Base-by-base conservation (phyloP, 1,139 yeast genomes). In the Geotrichum phurueaensis region DNA sequence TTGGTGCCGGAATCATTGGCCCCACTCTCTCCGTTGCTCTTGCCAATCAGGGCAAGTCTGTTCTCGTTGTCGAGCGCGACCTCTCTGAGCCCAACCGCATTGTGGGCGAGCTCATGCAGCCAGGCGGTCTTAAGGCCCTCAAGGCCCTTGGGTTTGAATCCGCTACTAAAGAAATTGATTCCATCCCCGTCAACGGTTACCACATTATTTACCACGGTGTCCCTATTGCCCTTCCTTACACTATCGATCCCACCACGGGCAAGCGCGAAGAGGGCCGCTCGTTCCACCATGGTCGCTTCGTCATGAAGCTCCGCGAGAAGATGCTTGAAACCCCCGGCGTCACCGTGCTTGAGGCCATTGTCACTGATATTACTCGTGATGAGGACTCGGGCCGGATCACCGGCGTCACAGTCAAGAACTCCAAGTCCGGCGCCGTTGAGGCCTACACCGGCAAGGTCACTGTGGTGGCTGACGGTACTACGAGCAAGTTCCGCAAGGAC, bases 1-100 rank as follows among this genome's bases (percentile, higher is more conserved):
- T 94, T 45, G 98, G 99, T 22, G 97, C 98, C 15, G 99, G 99
- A 52, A 96, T 94, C 23, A 86, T 89, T 15, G 99, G 99, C 0
- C 97, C 99, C 3, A 85, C 94, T 61, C 80, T 94, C 31, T 98
- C 98, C 54, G 87, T 92, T 0, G 91, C 90, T 2, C 76, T 94
- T 62, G 98, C 97, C 1, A 81, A 95, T 68, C 96, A 89, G 70
- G 98, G 98, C 49, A 80, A 96, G 68, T 79, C 81, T 58, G 94
- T 87, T 22, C 71, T 78, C 15, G 66, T 78, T 15, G 67, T 78
- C 31, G 99, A 94, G 73, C 81, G 98, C 66, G 97, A 90, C 71
- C 87, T 97, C 88, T 74, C 83, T 29, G 88, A 84, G 72, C 99
- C 99, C 1, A 97, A 94, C 73, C 82, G 99, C 67, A 94, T 94